Base-by-base conservation (phyloP, 352 stramenopile genomes). In the Globisporangium iwayamae region DNA sequence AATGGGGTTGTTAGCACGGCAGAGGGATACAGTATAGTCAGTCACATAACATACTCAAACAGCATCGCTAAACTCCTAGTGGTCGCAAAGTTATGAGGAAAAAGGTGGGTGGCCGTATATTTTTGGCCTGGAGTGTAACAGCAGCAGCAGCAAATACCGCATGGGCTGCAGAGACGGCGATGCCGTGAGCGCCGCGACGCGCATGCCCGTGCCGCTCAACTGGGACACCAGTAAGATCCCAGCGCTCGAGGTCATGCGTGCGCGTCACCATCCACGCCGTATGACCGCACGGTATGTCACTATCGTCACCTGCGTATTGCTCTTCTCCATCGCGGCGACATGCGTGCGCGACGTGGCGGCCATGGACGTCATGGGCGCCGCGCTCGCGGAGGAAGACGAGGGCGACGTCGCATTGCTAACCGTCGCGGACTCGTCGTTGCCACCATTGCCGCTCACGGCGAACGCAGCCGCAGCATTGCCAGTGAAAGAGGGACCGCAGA, bases 311-410 rank as follows among this genome's bases (percentile, higher is more conserved):
- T 52, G 28, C n/a, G n/a, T 30, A 4, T 14, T 50, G 18, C 10
- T 55, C 1, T 7, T 34, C 10, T n/a, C 25, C 30, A 32, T n/a
- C 18, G 10, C 55, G n/a, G 46, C 43, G 2, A 13, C 36, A 43
- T 46, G 18, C 9, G 18, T 2, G 10, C 28, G 41, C 0, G 16
- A 32, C 9, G 60, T 47, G 18, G 38, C 8, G 4, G 50, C 60
- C 3, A 2, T 63, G 46, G 62, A 68, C 46, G 62, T 32, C 22
- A 68, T 68, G 62, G 62, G 62, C 3, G 54, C 43, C 11, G 62
- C 62, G 25, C 34, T 68, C 0, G 62, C 62, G 36, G 62, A 68
- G 25, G 54, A 63, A 25, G 50, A 66, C n/a, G 60, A 9, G 36
- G 9, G 36, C 13, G 45, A 28, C 18, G 32, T n/a, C 10, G 13